Conservation (phyloP, 2,329 filamentous ascomycete species). For the Lachnellula arida region DNA sequence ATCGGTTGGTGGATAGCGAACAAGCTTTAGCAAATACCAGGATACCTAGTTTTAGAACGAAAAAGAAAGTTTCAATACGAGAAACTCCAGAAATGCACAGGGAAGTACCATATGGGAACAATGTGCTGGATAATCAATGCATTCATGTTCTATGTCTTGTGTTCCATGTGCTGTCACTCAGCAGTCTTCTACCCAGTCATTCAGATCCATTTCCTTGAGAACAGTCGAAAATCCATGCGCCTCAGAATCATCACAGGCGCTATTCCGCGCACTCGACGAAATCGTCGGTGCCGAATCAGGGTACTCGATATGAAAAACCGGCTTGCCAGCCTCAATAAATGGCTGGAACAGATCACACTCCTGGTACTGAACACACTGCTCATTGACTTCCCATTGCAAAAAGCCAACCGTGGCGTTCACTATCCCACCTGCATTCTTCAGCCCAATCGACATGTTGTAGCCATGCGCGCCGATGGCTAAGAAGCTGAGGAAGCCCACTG, state of each 20-base stretch:
- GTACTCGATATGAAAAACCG: slow-evolving; percentile 71
- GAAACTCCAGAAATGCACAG: too few relatives aligned
- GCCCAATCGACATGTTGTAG: slow-evolving; percentile 55
- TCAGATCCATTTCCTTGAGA: slow-evolving; percentile 12
- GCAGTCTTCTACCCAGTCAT: slow-evolving; percentile 16
- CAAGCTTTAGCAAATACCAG: too few relatives aligned
- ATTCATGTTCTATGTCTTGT: background rate
- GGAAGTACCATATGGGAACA: background rate
- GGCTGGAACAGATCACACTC: slow-evolving; percentile 55
- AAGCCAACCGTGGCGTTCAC: slow-evolving; percentile 43
- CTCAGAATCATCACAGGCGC: slow-evolving; percentile 2
- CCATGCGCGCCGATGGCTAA: slow-evolving; percentile 50
- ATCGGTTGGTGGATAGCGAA: too few relatives aligned
- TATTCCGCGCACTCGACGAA: background rate
- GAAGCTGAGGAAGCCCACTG: slow-evolving; percentile 55
- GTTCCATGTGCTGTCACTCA: background rate
- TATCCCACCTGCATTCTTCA: slow-evolving; percentile 64
- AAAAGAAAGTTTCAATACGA: too few relatives aligned
- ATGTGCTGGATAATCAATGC: background rate
- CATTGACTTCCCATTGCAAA: slow-evolving; percentile 64
- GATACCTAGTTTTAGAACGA: too few relatives aligned
- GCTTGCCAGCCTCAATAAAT: slow-evolving; percentile 57
- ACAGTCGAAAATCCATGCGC: slow-evolving; percentile 12
- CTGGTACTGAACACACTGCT: slow-evolving; percentile 57
- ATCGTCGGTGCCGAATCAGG: slow-evolving; percentile 36